A percentile compares a stretch with the other conserved stretches of the same genome.
phyloP scores from a whole-genome alignment of 176 grass and related monocot species.

The Phoenix dactylifera region DNA sequence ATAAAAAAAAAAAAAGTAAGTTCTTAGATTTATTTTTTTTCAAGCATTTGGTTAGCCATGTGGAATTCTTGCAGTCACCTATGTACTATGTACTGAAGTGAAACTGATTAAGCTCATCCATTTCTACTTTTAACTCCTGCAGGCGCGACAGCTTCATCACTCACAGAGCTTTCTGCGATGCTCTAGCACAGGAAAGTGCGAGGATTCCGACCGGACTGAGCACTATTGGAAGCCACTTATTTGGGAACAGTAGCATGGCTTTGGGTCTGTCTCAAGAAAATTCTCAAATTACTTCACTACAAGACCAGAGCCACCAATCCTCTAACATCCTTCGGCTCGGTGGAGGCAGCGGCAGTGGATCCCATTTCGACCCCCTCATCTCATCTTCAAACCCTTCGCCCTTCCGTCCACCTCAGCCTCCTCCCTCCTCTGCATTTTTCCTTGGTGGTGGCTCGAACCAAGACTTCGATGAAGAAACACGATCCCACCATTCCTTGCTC shows the following conservation, averaged over 20 bases:
- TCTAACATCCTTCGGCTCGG: slow-evolving; percentile 42
- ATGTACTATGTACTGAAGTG: too few species aligned
- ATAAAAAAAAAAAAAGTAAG: too few species aligned
- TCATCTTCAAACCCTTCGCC: slow-evolving; percentile 33
- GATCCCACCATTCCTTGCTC: slow-evolving; percentile 30
- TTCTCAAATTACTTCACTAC: slow-evolving; percentile 40
- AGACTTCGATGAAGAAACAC: slow-evolving; percentile 41
- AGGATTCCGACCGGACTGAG: slow-evolving; percentile 55
- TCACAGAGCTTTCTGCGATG: slow-evolving; percentile 92
- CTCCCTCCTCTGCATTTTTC: slow-evolving; percentile 14
- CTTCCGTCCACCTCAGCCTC: slow-evolving; percentile 50
- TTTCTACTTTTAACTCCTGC: slow-evolving; percentile 5
- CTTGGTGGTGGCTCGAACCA: slow-evolving; percentile 26
- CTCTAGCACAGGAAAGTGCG: slow-evolving; percentile 74
- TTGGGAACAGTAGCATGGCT: slow-evolving; percentile 47
- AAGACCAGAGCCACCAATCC: slow-evolving; percentile 37
- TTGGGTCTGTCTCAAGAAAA: slow-evolving; percentile 70
- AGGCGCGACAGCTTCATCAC: slow-evolving; percentile 99
- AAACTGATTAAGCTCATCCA: too few species aligned
- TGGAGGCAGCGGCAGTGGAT: slow-evolving; percentile 14
- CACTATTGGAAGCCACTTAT: slow-evolving; percentile 43
- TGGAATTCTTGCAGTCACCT: too few species aligned
- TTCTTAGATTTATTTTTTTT: too few species aligned
- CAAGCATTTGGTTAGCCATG: too few species aligned
- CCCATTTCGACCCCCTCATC: slow-evolving; percentile 66